These are phyloP conservation scores for Basipetospora chlamydospora DNA, from an alignment of 2,329 filamentous ascomycete genomes.

Conservation along the genomic window DNA sequence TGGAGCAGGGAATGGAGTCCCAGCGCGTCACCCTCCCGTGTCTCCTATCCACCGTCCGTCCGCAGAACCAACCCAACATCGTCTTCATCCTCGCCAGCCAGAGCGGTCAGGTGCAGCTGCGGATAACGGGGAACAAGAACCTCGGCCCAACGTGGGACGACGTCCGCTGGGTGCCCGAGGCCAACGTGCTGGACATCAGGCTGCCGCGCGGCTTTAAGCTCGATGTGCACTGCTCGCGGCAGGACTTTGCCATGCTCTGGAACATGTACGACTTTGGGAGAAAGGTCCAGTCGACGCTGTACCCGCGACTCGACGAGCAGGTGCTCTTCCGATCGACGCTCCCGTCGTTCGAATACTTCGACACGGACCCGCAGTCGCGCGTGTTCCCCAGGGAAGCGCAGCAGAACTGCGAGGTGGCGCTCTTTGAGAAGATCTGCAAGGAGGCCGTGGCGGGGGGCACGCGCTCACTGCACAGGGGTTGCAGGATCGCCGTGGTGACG, in stretches of 20 bases:
- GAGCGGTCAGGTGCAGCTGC: constrained; percentile 59
- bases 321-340: constrained; percentile 55
- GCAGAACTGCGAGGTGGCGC: constrained; percentile 52
- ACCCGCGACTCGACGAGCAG: constrained; percentile 53
- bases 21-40: constrained; percentile 58
- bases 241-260: constrained; percentile 68
- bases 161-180: constrained; percentile 61
- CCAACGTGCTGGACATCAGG: constrained; percentile 49
- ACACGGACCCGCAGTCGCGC: constrained; percentile 52
- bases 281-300: constrained; percentile 59
- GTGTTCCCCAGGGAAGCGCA: constrained; percentile 65
- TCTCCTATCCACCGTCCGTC: constrained; percentile 60
- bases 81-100: constrained; percentile 67
- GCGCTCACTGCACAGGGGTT: constrained; percentile 63
- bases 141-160: constrained; percentile 66
- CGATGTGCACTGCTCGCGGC: constrained; percentile 53
- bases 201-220: constrained; percentile 65
- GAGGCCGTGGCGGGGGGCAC: constrained; percentile 59
- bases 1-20: constrained; percentile 55
- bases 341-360: constrained; percentile 67
- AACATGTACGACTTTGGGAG: constrained; percentile 74
- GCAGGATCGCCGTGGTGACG: constrained; percentile 64
- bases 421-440: constrained; percentile 59
- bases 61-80: constrained; percentile 52
- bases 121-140: constrained; percentile 54